Evolutionary conservation across 176 grass and related monocot species (phyloP).

Genomic region (Aegilops tauschii): DNA sequence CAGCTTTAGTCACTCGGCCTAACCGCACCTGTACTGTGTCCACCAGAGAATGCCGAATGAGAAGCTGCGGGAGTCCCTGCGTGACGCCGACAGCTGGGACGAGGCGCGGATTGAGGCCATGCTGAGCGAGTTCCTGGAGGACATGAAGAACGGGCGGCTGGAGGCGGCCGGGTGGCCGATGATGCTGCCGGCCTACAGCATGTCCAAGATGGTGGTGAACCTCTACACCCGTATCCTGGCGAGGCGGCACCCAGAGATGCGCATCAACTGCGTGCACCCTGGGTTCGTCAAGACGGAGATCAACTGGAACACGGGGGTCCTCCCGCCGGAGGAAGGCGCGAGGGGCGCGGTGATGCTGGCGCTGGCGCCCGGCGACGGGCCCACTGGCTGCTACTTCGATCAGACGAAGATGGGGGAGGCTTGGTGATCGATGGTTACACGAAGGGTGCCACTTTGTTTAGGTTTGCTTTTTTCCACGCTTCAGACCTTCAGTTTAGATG

Average conservation of each 20-base stretch:
- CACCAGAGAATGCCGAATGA: slow-evolving; percentile 65
- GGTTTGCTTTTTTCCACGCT: too few species aligned
- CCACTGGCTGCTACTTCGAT: slow-evolving; percentile 62
- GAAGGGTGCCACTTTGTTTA: too few species aligned
- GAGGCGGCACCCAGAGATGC: slow-evolving; percentile 47
- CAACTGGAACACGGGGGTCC: slow-evolving; percentile 48
- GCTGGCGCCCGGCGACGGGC: slow-evolving; percentile 36
- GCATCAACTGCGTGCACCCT: slow-evolving; percentile 56
- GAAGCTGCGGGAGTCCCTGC: slow-evolving; percentile 42
- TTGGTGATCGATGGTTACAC: slow-evolving; percentile 16
- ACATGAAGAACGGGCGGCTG: slow-evolving; percentile 52
- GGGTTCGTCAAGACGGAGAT: slow-evolving; percentile 61
- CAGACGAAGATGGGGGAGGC: slow-evolving; percentile 36
- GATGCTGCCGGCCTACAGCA: slow-evolving; percentile 68
- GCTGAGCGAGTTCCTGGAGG: slow-evolving; percentile 51
- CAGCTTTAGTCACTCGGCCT: too few species aligned
- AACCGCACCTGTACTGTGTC: too few species aligned
- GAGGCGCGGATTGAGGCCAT: slow-evolving; percentile 30
- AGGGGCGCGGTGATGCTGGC: slow-evolving; percentile 58
- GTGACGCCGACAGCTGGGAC: slow-evolving; percentile 39
- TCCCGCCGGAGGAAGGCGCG: slow-evolving; percentile 57
- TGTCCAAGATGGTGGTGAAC: slow-evolving; percentile 64
- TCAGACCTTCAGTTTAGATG: background rate
- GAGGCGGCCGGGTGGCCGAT: slow-evolving; percentile 63
- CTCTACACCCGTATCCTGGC: slow-evolving; percentile 57